These are phyloP conservation scores for Apiotrichum sp. DNA, from an alignment of 1,284 basidiomycete species.

Conservation along the genomic window DNA sequence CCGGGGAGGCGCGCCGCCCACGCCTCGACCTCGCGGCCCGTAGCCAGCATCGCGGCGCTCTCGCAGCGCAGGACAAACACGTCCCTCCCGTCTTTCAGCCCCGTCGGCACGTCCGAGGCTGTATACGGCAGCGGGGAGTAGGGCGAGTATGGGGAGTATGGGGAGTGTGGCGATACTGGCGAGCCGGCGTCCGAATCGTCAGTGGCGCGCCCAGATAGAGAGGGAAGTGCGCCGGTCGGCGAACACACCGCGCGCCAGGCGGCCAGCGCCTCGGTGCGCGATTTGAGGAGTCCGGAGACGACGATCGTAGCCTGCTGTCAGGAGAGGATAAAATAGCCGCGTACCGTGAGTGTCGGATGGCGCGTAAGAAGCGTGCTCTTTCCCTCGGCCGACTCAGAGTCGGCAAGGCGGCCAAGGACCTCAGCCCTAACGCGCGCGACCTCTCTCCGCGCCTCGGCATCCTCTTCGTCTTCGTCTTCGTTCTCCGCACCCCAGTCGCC, in stretches of 20 bases:
- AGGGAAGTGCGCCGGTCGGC: background rate
- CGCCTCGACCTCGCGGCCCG: slow-evolving; percentile 47
- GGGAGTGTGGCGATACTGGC: background rate
- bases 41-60: slow-evolving; percentile 46
- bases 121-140: background rate
- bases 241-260: slow-evolving; percentile 44
- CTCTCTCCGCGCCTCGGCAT: slow-evolving; percentile 4
- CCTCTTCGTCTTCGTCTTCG: slow-evolving; percentile 4
- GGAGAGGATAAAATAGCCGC: slow-evolving; percentile 4
- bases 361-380: too few species aligned
- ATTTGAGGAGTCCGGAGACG: slow-evolving; percentile 49
- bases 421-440: background rate
- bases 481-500: slow-evolving; percentile 1
- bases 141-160: background rate
- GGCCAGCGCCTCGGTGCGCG: slow-evolving; percentile 45
- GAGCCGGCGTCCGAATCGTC: background rate
- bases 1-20: slow-evolving; percentile 40
- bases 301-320: slow-evolving; percentile 45
- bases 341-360: slow-evolving; percentile 42
- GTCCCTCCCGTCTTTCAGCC: slow-evolving; percentile 45
- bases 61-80: slow-evolving; percentile 48
- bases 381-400: too few species aligned
- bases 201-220: background rate
- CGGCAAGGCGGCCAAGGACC: too few species aligned
- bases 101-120: slow-evolving; percentile 4